Base-by-base conservation (phyloP, 208 protist genomes). In the Herpetomonas tarakana region DNA sequence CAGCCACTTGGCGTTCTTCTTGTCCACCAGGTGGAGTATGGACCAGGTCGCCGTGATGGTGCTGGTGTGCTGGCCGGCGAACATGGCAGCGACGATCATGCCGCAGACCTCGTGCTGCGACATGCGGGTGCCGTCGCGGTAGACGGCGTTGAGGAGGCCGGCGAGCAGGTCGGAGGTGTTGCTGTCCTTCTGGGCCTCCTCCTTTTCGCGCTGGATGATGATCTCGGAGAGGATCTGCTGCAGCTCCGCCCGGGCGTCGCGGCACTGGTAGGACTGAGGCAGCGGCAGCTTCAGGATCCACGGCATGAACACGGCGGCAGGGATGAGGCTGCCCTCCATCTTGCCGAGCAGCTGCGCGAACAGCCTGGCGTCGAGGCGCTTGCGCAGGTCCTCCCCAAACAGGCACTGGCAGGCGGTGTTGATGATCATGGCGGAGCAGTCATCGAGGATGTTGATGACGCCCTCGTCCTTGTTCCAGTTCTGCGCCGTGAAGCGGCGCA, bases 1-100 rank as follows among this genome's bases (percentile, higher is more conserved):
- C 25, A 88, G 67, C 51, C 81, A 57, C 65, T 73, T 74, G 66
- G 76, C 78, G 68, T 93, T 90, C 47, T 70, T 72, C 38, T 66
- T 64, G 54, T 83, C 63, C 66, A 93, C 86, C 11, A 96, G 76
- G 65, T 88, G 83, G 31, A 97, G 70, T 59, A 92, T 62, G n/a
- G 92, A 91, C 93, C 91, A 97, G 22, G 85, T 86, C 19, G 83
- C 77, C 16, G 93, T 96, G 68, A 97, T 96, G 12, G 88, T 84
- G 28, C 82, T 93, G 2, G 93, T 97, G 78, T 97, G 93, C 76
- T 97, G 93, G 29, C 93, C 93, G 24, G 91, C 93, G 71, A 97
- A 97, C 78, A 97, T 90, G 52, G 88, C 76, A 22, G 88, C 90
- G 46, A 97, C 89, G 53, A 97, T 91, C 80, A 92, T 89, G 59